Conservation (phyloP, 2,329 filamentous ascomycete species). For the Aspergillus bombycis region DNA sequence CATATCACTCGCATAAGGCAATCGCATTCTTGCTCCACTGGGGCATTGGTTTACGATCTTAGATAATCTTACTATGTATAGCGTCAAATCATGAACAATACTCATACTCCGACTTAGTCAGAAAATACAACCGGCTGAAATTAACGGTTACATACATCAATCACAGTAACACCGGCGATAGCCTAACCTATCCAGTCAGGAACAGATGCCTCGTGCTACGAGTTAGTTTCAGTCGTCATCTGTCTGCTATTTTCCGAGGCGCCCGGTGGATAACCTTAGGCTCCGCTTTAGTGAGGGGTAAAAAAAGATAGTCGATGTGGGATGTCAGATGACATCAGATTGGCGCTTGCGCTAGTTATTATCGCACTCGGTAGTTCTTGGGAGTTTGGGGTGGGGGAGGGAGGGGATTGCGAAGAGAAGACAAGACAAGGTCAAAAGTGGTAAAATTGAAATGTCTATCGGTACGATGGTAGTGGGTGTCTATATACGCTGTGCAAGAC, state of each 20-base stretch:
- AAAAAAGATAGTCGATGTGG: not conserved
- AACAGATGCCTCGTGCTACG: not conserved
- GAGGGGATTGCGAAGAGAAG: not conserved
- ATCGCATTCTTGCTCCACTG: no score
- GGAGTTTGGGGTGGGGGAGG: no score
- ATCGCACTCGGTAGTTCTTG: not conserved
- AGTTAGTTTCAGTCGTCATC: not conserved
- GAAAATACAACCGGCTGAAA: not conserved
- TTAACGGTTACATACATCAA: not conserved
- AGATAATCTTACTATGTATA: not conserved
- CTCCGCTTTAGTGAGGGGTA: not conserved
- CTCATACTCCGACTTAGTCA: not conserved
- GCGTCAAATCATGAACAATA: not conserved
- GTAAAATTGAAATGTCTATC: slow-evolving; percentile 16
- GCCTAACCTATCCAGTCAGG: not conserved
- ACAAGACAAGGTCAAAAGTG: not conserved
- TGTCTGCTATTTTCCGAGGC: not conserved
- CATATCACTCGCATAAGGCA: not conserved
- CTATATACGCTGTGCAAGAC: slow-evolving; percentile 16
- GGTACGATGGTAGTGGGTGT: slow-evolving; percentile 22
- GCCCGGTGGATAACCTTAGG: not conserved
- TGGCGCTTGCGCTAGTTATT: not conserved
- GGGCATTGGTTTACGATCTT: not conserved
- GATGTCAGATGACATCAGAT: not conserved
- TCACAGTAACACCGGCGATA: not conserved